Conservation (phyloP, 768 basidiomycete species). For the Zangia roseola region DNA sequence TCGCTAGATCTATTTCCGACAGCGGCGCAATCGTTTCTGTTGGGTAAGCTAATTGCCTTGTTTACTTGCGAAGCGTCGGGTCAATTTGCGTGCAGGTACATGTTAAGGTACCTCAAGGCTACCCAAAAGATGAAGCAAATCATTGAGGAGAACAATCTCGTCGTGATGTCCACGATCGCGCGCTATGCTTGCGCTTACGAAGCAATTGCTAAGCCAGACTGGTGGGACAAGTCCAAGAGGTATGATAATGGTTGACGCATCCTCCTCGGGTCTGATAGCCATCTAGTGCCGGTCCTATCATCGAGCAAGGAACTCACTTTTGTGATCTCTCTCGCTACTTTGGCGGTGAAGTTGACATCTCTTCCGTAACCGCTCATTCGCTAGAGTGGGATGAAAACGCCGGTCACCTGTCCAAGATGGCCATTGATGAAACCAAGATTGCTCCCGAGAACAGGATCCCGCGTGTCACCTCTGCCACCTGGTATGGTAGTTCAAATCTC, state of each 20-base stretch:
- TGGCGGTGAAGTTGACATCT: conserved; percentile 90
- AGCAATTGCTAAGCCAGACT: conserved; percentile 75
- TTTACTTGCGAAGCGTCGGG: neutral
- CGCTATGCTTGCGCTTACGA: conserved; percentile 91
- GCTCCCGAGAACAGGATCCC: conserved; percentile 88
- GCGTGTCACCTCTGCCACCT: conserved; percentile 88
- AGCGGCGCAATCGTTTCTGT: conserved; percentile 81
- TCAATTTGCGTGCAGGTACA: conserved; percentile 54
- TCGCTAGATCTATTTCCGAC: conserved; percentile 70
- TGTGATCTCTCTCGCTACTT: conserved; percentile 97
- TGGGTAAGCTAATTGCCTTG: conserved; percentile 52
- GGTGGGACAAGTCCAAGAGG: conserved; percentile 95
- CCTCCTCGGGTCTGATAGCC: conserved; percentile 3
- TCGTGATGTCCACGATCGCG: conserved; percentile 94
- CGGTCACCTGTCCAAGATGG: conserved; percentile 77
- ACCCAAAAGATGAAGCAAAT: conserved; percentile 97
- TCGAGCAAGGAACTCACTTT: conserved; percentile 96
- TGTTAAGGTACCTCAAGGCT: conserved; percentile 91
- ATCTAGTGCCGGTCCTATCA: conserved; percentile 68
- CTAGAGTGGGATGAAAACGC: conserved; percentile 92
- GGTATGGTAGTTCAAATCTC: conserved; percentile 47
- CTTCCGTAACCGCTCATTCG: conserved; percentile 78
- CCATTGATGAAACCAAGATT: conserved; percentile 83
- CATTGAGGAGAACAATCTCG: conserved; percentile 89
- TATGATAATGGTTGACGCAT: conserved; percentile 29